phyloP scores from a whole-genome alignment of 2,329 filamentous ascomycete species.

The Pseudofabraea citricarpa region DNA sequence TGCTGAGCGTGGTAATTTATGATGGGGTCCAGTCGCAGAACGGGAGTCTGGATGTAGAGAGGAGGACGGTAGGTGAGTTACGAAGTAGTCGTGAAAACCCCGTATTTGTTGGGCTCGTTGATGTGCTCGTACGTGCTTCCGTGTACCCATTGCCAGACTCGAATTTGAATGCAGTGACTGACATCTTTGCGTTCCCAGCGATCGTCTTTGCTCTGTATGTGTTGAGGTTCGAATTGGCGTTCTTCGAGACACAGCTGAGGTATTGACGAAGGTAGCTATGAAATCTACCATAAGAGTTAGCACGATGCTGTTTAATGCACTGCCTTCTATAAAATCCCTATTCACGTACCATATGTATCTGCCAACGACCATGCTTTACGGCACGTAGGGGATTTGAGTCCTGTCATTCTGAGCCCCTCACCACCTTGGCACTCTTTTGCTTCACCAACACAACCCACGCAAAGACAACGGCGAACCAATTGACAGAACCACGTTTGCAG shows the following conservation, averaged over 20 bases:
- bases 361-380: constrained; percentile 21
- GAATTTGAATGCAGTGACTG: no score
- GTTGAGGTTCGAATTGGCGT: constrained; percentile 1
- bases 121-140: neutral
- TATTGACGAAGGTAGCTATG: constrained; percentile 23
- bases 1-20: constrained; percentile 81
- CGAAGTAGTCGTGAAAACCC: constrained; percentile 90
- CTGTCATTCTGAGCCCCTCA: constrained; percentile 9
- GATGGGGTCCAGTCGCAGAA: constrained; percentile 58
- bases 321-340: neutral
- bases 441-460: neutral
- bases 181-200: constrained; percentile 3
- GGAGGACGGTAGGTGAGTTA: constrained; percentile 89
- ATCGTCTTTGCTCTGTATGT: constrained; percentile 4
- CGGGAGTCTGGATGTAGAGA: constrained; percentile 86
- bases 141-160: no score
- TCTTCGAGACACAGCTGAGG: constrained; percentile 1
- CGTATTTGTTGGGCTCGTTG: constrained; percentile 8
- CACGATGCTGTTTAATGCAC: neutral
- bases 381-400: constrained; percentile 8
- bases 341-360: constrained; percentile 26
- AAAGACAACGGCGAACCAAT: constrained; percentile 11
- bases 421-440: neutral
- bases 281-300: constrained; percentile 17
- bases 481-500: constrained; percentile 1